Conservation (phyloP, 2,329 filamentous ascomycete species). For the Biscogniauxia marginata region DNA sequence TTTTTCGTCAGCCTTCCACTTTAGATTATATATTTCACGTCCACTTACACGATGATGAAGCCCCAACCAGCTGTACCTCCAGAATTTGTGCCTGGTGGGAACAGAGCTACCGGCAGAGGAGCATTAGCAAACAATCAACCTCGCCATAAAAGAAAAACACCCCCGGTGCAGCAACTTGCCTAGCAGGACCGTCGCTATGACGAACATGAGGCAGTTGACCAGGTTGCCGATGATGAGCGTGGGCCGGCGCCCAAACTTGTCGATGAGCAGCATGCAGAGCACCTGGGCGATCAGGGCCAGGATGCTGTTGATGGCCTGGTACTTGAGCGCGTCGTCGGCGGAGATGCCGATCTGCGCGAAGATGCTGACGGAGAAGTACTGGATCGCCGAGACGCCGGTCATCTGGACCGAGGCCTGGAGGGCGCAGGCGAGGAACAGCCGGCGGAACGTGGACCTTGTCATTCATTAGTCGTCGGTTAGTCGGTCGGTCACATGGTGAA, state of each 20-base stretch:
- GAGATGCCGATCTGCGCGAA: slow-evolving; percentile 69
- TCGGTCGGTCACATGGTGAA: too few species aligned
- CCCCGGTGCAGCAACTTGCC: slow-evolving; percentile 24
- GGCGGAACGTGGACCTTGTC: slow-evolving; percentile 60
- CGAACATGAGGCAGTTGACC: slow-evolving; percentile 69
- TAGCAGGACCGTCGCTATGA: slow-evolving; percentile 59
- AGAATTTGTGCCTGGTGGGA: slow-evolving; percentile 55
- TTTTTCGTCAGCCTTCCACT: too few species aligned
- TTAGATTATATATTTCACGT: neutral
- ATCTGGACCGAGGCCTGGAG: slow-evolving; percentile 73
- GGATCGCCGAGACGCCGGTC: slow-evolving; percentile 73
- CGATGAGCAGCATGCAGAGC: slow-evolving; percentile 66
- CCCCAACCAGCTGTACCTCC: slow-evolving; percentile 63
- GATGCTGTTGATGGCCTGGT: slow-evolving; percentile 73
- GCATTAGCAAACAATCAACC: neutral
- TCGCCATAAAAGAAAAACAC: neutral
- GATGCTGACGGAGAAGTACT: slow-evolving; percentile 70
- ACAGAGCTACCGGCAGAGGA: slow-evolving; percentile 48
- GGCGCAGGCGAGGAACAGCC: slow-evolving; percentile 67
- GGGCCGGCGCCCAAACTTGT: slow-evolving; percentile 68
- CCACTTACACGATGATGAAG: slow-evolving; percentile 61
- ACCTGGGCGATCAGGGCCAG: slow-evolving; percentile 69
- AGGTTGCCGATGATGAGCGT: slow-evolving; percentile 72
- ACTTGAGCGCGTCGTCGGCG: slow-evolving; percentile 64
- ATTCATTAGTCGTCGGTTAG: neutral